Evolutionary conservation across 768 basidiomycete species (phyloP).

Genomic region (Pilatotrama ljubarskyi): DNA sequence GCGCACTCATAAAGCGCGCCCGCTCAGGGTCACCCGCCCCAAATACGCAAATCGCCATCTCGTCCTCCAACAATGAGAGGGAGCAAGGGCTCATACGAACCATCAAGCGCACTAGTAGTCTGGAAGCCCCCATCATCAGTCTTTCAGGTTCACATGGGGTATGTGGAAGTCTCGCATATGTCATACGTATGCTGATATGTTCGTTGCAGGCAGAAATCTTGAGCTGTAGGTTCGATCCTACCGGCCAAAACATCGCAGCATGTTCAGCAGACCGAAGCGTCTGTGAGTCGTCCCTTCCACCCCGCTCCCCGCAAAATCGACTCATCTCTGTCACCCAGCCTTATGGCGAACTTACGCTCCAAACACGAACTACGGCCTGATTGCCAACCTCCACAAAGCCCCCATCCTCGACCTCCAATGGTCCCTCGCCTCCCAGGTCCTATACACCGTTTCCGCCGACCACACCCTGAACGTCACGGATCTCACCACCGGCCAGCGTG

Average conservation of each 20-base stretch:
- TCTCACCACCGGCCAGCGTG: conserved; percentile 79
- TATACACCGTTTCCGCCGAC: conserved; percentile 92
- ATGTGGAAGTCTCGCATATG: conserved; percentile 47
- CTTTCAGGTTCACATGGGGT: conserved; percentile 83
- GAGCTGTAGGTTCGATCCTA: conserved; percentile 91
- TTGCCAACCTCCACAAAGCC: conserved; percentile 83
- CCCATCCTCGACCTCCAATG: conserved; percentile 92
- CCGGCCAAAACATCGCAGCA: conserved; percentile 91
- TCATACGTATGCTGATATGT: not conserved
- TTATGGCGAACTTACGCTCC: conserved; percentile 91
- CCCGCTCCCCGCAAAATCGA: not conserved
- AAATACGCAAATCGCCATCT: conserved; percentile 71
- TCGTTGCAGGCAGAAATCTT: conserved; percentile 73
- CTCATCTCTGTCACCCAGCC: conserved; percentile 42
- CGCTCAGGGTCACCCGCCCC: conserved; percentile 51
- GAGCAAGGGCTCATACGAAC: conserved; percentile 80
- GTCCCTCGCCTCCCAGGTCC: conserved; percentile 68
- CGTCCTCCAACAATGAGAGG: conserved; percentile 69
- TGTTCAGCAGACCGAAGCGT: conserved; percentile 89
- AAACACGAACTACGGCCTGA: conserved; percentile 88
- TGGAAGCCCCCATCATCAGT: conserved; percentile 93
- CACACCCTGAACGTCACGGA: conserved; percentile 77
- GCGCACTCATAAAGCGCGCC: conserved; percentile 62
- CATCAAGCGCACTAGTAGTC: conserved; percentile 87
- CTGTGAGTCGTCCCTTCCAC: conserved; percentile 56